Evolutionary conservation across 139 green algal species (phyloP), one percentile per base, ranked within the genome.

Genomic region (Desmodesmus armatus): DNA sequence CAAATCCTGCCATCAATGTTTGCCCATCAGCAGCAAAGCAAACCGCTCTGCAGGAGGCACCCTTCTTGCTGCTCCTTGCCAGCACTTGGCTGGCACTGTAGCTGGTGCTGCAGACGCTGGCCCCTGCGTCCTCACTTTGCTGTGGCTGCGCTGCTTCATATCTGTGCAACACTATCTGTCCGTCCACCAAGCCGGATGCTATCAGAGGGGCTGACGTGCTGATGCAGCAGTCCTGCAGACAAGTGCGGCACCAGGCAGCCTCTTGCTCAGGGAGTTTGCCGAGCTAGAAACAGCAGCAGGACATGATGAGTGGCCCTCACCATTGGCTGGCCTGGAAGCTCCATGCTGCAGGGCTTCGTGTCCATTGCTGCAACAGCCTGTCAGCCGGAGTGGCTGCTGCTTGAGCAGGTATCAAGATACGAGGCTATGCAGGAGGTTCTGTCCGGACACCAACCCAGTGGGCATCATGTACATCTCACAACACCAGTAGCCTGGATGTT

Each of bases 181-280:
- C 93, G 49, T 79, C 90, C 40, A 96, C 91, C 9, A 94, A 76
- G 19, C 88, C 91, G 2, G 84, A 82, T 17, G 89, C 91, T 3
- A 95, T 62, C 9, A 96, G 33, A 13, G 67, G 63, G 51, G 88
- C 84, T 17, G 49, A 84, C 58, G 83, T 85, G 80, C 93, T 87
- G 47, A 94, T 86, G 44, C 76, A 84, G 21, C 66, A 80, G 80
- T 86, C 80, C 80, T 86, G 80, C 31, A 74, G 31, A 41, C 78
- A 41, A 9, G 2, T 0, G 44, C 15, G 5, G 17, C 40, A 47
- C 44, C 27, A 53, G 3, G 4, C 27, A 73, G 5, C 37, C 47
- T 17, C 29, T 33, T 65, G 2, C 25, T 39, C n/a, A n/a, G n/a
- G n/a, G n/a, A 80, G 44, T 4, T 11, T 65, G 72, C 27, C 25